Conservation (phyloP, 306 rosid genomes). For the Herpetospermum pedunculosum region DNA sequence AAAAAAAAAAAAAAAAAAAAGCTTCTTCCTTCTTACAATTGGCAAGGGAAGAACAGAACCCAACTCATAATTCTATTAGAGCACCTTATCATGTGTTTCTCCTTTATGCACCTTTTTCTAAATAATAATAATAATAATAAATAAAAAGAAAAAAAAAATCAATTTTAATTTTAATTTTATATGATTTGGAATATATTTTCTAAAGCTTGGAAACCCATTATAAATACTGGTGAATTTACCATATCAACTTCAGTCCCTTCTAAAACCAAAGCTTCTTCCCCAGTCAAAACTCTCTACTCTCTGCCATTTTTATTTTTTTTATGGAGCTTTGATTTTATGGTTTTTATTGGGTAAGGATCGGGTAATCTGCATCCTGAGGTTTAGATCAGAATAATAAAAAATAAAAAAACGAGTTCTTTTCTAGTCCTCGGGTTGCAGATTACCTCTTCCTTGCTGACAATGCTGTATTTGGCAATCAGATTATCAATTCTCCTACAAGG, state of each 20-base stretch:
- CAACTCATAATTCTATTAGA: slow-evolving; percentile 9
- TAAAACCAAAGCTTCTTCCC: slow-evolving; percentile 7
- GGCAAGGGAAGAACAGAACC: slow-evolving; percentile 28
- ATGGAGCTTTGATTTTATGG: neutral
- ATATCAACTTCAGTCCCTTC: slow-evolving; percentile 12
- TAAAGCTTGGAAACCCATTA: slow-evolving; percentile 18
- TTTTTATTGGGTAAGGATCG: slow-evolving; percentile 24
- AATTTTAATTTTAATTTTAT: neutral
- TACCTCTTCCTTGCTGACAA: slow-evolving; percentile 24
- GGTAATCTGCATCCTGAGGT: slow-evolving; percentile 74
- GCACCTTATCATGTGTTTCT: slow-evolving; percentile 23
- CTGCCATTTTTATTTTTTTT: neutral
- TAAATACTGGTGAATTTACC: slow-evolving; percentile 27
- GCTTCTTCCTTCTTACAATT: slow-evolving; percentile 27
- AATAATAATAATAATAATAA: no score
- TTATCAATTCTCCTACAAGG: neutral
- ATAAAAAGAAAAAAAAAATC: neutral
- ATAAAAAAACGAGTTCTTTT: neutral
- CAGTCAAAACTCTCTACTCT: neutral
- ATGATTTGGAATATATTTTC: slow-evolving; percentile 12
- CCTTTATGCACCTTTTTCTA: slow-evolving; percentile 13
- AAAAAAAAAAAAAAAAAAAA: slow-evolving; percentile 10
- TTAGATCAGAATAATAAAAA: slow-evolving; percentile 29
- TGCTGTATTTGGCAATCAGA: neutral
- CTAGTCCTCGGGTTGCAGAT: slow-evolving; percentile 52